Evolutionary conservation across 371 early-diverging fungal species (phyloP), one percentile per base, ranked within the genome.

Genomic region (Phascolomyces articulosus): DNA sequence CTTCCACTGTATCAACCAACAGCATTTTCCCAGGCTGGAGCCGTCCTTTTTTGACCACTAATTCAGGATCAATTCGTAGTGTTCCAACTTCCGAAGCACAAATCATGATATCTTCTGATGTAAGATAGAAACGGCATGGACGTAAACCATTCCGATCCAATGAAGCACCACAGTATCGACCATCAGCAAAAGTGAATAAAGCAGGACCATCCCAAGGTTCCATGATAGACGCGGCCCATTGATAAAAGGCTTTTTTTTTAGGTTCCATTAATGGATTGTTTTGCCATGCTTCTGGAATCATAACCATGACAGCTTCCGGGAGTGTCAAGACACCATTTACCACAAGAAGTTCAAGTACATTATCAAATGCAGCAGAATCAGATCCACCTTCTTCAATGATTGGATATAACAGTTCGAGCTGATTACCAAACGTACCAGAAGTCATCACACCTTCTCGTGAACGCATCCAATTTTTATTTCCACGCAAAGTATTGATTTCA

Each of bases 161-260:
- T 18, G 87, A 90, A 18, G 97, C 97, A 73, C 97, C 98, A 72
- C 95, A 94, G 79, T 91, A 96, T 60, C 98, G 91, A 54, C 98
- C 98, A 74, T 98, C 98, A 31, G 93, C 90, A 78, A 97, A 97
- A 16, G 96, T 95, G 74, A 98, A 93, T 54, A 97, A 83, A 20
- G 98, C 98, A 60, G 98, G 98, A 28, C 98, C 98, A 77, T 98
- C 98, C 93, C 97, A 98, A 24, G 96, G 95, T 74, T 98, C 98
- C 97, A 97, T 98, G 41, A 97, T 75, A 72, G 92, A 92, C 29
- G 95, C 93, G 56, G 96, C 96, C 97, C 97, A 97, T 75, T 94
- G 89, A 78, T 98, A 97, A 78, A 96, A 97, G 6, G 94, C 91
- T 58, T 89, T 87, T 80, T 93, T 91, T 58, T 93, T 93, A 6